Conservation (phyloP, 805 yeast genomes). For the Candida taoyuanica region DNA sequence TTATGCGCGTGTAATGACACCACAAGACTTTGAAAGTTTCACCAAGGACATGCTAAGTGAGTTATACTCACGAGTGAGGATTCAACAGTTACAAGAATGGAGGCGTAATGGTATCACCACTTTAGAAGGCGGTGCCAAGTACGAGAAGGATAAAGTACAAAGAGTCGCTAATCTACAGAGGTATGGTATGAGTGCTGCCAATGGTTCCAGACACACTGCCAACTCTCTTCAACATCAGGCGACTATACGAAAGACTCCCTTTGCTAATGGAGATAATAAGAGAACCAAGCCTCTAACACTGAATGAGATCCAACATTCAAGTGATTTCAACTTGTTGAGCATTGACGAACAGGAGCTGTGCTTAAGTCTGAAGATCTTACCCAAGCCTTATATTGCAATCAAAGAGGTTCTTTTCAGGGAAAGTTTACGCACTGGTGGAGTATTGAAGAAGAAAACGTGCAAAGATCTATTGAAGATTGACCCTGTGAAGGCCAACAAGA, state of each 20-base stretch:
- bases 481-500: slow-evolving; percentile 76
- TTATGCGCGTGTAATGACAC: slow-evolving; percentile 73
- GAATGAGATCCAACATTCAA: slow-evolving; percentile 67
- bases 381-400: slow-evolving; percentile 91
- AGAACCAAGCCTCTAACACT: slow-evolving; percentile 45
- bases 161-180: slow-evolving; percentile 61
- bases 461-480: slow-evolving; percentile 81
- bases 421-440: slow-evolving; percentile 79
- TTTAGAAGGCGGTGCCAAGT: slow-evolving; percentile 75
- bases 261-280: slow-evolving; percentile 19
- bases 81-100: slow-evolving; percentile 91
- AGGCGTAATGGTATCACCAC: slow-evolving; percentile 84
- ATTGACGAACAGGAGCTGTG: slow-evolving; percentile 88
- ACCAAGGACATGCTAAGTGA: slow-evolving; percentile 72
- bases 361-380: slow-evolving; percentile 74
- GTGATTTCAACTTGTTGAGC: slow-evolving; percentile 78
- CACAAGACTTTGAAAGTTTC: slow-evolving; percentile 75
- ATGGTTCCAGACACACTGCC: slow-evolving; percentile 32
- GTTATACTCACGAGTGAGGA: slow-evolving; percentile 70
- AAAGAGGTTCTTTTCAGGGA: slow-evolving; percentile 88
- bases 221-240: slow-evolving; percentile 27
- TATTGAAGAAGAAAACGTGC: slow-evolving; percentile 78
- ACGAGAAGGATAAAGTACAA: slow-evolving; percentile 80
- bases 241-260: slow-evolving; percentile 21
- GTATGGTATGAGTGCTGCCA: slow-evolving; percentile 30